Percentiles rank a stretch among this genome's conserved stretches.
Evolutionary conservation across 192 early-diverging fungal species (phyloP).

Genomic region (Backusella westeae): DNA sequence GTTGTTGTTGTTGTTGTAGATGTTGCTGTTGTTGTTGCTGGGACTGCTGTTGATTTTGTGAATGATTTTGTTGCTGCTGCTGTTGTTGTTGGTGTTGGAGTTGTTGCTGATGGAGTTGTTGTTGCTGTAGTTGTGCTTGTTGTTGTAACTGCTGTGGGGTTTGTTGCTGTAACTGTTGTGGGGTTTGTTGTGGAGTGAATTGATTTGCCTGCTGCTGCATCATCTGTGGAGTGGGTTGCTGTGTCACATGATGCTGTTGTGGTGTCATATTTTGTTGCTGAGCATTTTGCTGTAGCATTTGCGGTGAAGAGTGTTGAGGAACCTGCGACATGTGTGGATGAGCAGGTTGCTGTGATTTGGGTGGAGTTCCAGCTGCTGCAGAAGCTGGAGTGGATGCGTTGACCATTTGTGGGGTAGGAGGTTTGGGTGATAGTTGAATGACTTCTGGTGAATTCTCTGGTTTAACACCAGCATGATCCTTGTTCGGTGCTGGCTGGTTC

Average conservation of each 20-base stretch:
- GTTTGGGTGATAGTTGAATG: neutral
- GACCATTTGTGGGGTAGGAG: slow-evolving; percentile 1
- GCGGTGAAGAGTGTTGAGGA: neutral
- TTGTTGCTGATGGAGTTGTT: neutral
- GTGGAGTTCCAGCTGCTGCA: slow-evolving; percentile 9
- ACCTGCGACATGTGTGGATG: neutral
- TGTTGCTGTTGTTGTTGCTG: neutral
- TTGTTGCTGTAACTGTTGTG: neutral
- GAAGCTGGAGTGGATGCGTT: neutral
- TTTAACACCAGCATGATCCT: neutral
- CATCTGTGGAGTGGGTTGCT: neutral
- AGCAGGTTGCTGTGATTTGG: slow-evolving; percentile 18
- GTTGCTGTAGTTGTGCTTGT: slow-evolving; percentile 3
- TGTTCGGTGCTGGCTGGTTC: neutral
- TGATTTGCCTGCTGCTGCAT: too few species aligned
- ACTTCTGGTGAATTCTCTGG: neutral
- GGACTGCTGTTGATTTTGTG: slow-evolving; percentile 4
- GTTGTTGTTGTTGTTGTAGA: neutral
- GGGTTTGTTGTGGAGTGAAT: neutral
- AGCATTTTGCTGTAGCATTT: neutral
- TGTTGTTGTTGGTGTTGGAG: neutral
- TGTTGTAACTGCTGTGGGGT: slow-evolving; percentile 15
- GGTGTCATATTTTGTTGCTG: neutral
- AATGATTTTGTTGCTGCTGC: neutral
- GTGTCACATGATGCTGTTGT: neutral